Evolutionary conservation across 169 alveolate genomes (phyloP).

Genomic region (Plasmodium yoelii): DNA sequence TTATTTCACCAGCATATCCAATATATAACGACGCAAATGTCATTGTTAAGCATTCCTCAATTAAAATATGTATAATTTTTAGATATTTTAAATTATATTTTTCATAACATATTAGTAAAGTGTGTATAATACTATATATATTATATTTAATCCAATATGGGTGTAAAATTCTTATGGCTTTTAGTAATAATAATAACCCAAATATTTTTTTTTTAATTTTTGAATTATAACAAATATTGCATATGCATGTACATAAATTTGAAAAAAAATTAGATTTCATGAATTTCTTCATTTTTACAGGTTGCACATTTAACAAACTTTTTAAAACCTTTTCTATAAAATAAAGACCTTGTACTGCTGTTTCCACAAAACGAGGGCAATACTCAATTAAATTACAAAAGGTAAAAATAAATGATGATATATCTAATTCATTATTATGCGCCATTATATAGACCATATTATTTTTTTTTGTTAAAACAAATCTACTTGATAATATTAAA

Average conservation of each 20-base stretch:
- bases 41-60: conserved; percentile 60
- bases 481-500: conserved; percentile 43
- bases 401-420: conserved; percentile 42
- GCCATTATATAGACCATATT: conserved; percentile 28
- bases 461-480: neutral
- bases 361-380: conserved; percentile 30
- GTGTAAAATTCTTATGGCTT: conserved; percentile 50
- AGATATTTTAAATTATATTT: conserved; percentile 33
- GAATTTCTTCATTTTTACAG: conserved; percentile 38
- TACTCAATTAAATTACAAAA: conserved; percentile 51
- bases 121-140: conserved; percentile 23
- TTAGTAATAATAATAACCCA: conserved; percentile 64
- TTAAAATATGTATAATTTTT: conserved; percentile 12
- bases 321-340: conserved; percentile 49
- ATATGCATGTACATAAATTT: conserved; percentile 45
- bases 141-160: conserved; percentile 65
- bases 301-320: conserved; percentile 44
- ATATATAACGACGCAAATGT: conserved; percentile 44
- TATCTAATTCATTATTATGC: conserved; percentile 67
- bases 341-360: conserved; percentile 19
- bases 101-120: conserved; percentile 42
- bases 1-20: conserved; percentile 68
- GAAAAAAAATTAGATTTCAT: conserved; percentile 44
- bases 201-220: conserved; percentile 69
- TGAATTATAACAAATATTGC: conserved; percentile 38